These are phyloP conservation scores for Viridothelium virens DNA, from an alignment of 495 filamentous ascomycete genomes.

Conservation along the genomic window DNA sequence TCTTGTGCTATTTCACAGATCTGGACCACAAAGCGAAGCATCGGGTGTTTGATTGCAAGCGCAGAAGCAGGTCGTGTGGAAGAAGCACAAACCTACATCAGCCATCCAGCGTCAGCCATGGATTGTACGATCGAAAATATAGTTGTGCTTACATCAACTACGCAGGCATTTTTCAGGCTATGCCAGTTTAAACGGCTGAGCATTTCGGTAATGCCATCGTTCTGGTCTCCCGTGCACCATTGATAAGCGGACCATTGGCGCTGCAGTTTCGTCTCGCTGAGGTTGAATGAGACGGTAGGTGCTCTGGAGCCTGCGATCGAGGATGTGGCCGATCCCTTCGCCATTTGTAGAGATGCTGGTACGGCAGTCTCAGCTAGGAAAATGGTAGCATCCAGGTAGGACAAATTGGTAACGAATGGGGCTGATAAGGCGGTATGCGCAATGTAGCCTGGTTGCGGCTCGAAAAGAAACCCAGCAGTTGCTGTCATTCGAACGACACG, in stretches of 20 bases:
- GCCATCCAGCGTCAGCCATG: not conserved
- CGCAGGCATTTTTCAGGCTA: slow-evolving; percentile 21
- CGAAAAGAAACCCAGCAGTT: slow-evolving; percentile 36
- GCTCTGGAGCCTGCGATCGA: slow-evolving; percentile 18
- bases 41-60: slow-evolving; percentile 29
- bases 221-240: slow-evolving; percentile 21
- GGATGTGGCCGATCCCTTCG: slow-evolving; percentile 28
- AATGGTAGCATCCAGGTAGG: slow-evolving; percentile 35
- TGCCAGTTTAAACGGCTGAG: slow-evolving; percentile 27
- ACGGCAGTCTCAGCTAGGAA: slow-evolving; percentile 34
- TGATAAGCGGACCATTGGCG: slow-evolving; percentile 35
- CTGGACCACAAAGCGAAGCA: slow-evolving; percentile 34
- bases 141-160: slow-evolving; percentile 32
- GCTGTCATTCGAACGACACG: slow-evolving; percentile 36
- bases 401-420: slow-evolving; percentile 32
- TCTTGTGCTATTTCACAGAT: slow-evolving; percentile 17
- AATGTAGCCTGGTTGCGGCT: slow-evolving; percentile 32
- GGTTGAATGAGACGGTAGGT: slow-evolving; percentile 21
- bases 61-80: slow-evolving; percentile 23
- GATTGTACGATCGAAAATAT: not conserved
- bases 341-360: slow-evolving; percentile 36
- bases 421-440: slow-evolving; percentile 38
- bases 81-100: slow-evolving; percentile 24
- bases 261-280: slow-evolving; percentile 27
- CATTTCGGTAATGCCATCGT: slow-evolving; percentile 25